Evolutionary conservation across 495 filamentous ascomycete species (phyloP), one percentile per base, ranked within the genome.

Genomic region (Delitschia confertaspora): DNA sequence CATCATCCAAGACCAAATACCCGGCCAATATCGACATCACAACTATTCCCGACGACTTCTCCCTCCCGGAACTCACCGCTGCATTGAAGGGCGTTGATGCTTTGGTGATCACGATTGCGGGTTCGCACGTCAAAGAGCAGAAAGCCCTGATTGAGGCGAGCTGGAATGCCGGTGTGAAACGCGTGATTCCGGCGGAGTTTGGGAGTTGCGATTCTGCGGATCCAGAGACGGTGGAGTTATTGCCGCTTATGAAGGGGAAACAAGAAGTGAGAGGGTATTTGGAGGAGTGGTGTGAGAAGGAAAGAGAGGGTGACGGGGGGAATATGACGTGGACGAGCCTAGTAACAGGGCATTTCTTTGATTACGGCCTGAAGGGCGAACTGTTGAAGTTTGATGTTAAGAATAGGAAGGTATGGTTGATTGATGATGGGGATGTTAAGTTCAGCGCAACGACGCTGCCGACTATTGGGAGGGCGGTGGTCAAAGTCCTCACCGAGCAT

Each of bases 291-390:
- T 16, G 8, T 27, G 6, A 9, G 29, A 26, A 29, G 32, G 48
- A 41, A n/a, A 29, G 47, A 10, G 29, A 16, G 16, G 33, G 39
- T 3, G 44, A 33, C 1, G 25, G 7, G 27, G 33, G 29, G 19
- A 33, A 20, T 33, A 22, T 57, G 33, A 48, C 20, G 6, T 57
- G 53, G 53, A 53, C 53, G 49, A 46, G 33, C 21, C 32, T 57
- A 2, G 39, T 57, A 2, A 45, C 44, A 13, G 53, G 53, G 18
- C 53, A 57, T 53, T 53, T 57, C 33, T 57, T 57, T 35, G 53
- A 57, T 23, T 49, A 22, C 4, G 49, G 48, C 2, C 39, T 57
- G 7, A 23, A 9, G 21, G 16, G 19, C 11, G 27, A 23, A 9
- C 21, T 57, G 21, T 35, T 57, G 13, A 41, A 39, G 13, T 53